phyloP scores from a whole-genome alignment of 805 yeast species.

The Zygoascus bituminiphila region DNA sequence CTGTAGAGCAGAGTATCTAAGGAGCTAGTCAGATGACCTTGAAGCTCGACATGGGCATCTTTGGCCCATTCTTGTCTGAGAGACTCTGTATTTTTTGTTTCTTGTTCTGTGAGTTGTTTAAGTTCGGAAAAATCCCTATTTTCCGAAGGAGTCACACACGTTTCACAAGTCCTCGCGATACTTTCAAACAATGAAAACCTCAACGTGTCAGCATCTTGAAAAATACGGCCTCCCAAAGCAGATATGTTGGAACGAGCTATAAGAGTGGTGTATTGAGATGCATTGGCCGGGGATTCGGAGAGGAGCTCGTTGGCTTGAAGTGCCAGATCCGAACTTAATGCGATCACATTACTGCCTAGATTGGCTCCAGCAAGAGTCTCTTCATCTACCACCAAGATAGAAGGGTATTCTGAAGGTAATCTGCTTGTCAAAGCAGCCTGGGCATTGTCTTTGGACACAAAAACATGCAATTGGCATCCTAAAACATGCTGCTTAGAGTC shows the following conservation, averaged over 20 bases:
- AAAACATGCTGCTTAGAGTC: slow-evolving; percentile 25
- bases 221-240: slow-evolving; percentile 40
- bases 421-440: slow-evolving; percentile 14
- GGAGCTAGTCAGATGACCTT: slow-evolving; percentile 24
- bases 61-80: slow-evolving; percentile 28
- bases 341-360: slow-evolving; percentile 10
- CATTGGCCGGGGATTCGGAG: slow-evolving; percentile 23
- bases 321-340: slow-evolving; percentile 18
- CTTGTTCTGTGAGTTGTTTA: slow-evolving; percentile 9
- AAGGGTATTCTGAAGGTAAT: slow-evolving; percentile 19
- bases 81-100: slow-evolving; percentile 11
- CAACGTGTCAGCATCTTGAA: slow-evolving; percentile 22
- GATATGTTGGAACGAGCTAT: slow-evolving; percentile 36
- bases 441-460: slow-evolving; percentile 14
- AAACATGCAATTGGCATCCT: slow-evolving; percentile 24
- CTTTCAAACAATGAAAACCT: slow-evolving; percentile 17
- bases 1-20: slow-evolving; percentile 16
- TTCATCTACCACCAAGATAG: slow-evolving; percentile 16
- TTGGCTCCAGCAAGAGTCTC: slow-evolving; percentile 4
- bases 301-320: slow-evolving; percentile 20
- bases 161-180: slow-evolving; percentile 24
- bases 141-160: slow-evolving; percentile 14
- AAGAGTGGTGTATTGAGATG: slow-evolving; percentile 23
- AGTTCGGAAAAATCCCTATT: slow-evolving; percentile 2
- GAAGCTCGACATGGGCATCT: slow-evolving; percentile 33